A percentile compares a stretch with the other conserved stretches of the same genome.
These are phyloP conservation scores for Fusarium udum DNA, from an alignment of 2,329 filamentous ascomycete genomes.

Conservation along the genomic window DNA sequence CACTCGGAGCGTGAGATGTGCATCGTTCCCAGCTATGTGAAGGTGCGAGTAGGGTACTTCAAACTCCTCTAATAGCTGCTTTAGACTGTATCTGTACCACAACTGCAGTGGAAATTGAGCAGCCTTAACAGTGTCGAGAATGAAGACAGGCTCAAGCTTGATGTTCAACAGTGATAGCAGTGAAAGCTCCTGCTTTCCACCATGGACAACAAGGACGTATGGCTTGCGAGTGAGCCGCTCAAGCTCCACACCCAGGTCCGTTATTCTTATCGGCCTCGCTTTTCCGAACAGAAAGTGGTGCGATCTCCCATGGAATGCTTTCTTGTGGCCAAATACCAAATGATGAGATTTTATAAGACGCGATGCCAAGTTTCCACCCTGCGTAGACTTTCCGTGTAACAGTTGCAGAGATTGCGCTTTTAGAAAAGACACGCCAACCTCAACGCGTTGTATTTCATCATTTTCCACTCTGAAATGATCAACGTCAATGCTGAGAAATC, in stretches of 20 bases:
- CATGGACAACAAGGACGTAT: neutral
- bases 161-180: neutral
- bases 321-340: neutral
- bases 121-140: rapidly evolving
- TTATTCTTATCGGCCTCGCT: neutral
- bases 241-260: neutral
- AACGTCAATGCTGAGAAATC: conserved; percentile 28
- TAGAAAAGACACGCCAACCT: conserved; percentile 14
- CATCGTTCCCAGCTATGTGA: conserved; percentile 42
- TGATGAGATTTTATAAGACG: conserved; percentile 1
- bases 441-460: conserved; percentile 10
- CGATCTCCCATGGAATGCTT: neutral
- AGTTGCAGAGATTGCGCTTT: conserved; percentile 9
- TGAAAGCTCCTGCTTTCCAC: rapidly evolving
- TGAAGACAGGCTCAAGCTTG: neutral
- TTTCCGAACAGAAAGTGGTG: conserved; percentile 21
- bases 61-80: neutral
- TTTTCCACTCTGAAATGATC: conserved; percentile 10
- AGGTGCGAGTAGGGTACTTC: neutral
- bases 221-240: neutral
- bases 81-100: neutral
- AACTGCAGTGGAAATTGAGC: neutral
- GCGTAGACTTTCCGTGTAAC: neutral
- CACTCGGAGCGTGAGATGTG: conserved; percentile 34
- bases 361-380: neutral